phyloP scores from a whole-genome alignment of 2,329 filamentous ascomycete species.

The Aspergillus felis region DNA sequence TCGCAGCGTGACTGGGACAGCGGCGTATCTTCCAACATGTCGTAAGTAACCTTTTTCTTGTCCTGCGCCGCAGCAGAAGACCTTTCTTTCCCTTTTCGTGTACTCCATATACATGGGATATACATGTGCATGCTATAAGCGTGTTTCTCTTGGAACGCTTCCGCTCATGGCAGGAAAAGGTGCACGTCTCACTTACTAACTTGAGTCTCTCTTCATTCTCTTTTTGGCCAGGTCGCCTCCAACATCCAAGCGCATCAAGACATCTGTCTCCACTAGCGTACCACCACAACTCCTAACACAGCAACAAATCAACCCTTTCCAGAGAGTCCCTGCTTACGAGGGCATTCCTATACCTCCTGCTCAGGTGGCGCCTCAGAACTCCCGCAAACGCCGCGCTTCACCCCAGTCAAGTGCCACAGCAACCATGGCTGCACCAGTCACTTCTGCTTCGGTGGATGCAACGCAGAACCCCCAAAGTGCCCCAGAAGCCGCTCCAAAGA shows the following conservation, averaged over 20 bases:
- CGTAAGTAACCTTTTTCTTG: slow-evolving; percentile 31
- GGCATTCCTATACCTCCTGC: slow-evolving; percentile 39
- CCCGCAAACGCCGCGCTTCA: slow-evolving; percentile 44
- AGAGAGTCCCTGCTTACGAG: slow-evolving; percentile 33
- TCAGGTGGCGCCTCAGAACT: slow-evolving; percentile 33
- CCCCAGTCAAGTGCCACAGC: slow-evolving; percentile 33
- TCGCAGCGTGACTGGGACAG: slow-evolving; percentile 32
- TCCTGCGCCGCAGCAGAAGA: slow-evolving; percentile 5
- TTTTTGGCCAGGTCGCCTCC: slow-evolving; percentile 34
- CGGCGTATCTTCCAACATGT: slow-evolving; percentile 35
- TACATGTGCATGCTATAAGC: background rate
- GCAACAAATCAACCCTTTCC: slow-evolving; percentile 36
- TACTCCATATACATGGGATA: background rate
- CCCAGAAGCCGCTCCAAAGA: slow-evolving; percentile 45
- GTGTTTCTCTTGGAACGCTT: background rate
- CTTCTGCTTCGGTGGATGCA: slow-evolving; percentile 27
- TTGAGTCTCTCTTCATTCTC: slow-evolving; percentile 4
- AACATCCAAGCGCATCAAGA: slow-evolving; percentile 41
- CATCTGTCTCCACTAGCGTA: slow-evolving; percentile 32
- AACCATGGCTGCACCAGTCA: slow-evolving; percentile 34
- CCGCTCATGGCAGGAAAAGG: background rate
- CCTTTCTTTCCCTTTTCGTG: background rate
- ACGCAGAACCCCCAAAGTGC: slow-evolving; percentile 22
- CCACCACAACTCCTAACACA: slow-evolving; percentile 36
- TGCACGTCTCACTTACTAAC: slow-evolving; percentile 1